These are phyloP conservation scores for Dorcoceras hygrometricum DNA, from an alignment of 257 asterid species.

Conservation along the genomic window DNA sequence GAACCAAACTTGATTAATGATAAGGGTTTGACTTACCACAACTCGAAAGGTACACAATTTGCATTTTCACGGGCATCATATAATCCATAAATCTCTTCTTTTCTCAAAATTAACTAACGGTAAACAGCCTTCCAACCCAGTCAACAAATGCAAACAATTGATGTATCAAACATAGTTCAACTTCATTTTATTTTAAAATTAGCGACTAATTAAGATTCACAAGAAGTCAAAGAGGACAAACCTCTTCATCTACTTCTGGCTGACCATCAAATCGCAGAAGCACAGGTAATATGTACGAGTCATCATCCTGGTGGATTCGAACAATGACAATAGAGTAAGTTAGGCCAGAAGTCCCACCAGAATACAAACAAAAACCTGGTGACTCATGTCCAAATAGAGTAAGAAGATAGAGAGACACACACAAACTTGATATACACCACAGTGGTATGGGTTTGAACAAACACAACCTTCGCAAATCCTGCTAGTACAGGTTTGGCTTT, in stretches of 20 bases:
- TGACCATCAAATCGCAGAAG: slow-evolving; percentile 87
- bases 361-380: background rate
- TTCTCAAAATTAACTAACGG: background rate
- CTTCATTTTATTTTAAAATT: slow-evolving; percentile 2
- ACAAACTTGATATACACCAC: background rate
- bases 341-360: background rate
- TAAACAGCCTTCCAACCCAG: background rate
- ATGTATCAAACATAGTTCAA: slow-evolving; percentile 1
- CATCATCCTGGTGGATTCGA: slow-evolving; percentile 66
- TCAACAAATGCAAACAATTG: background rate
- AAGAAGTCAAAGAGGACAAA: slow-evolving; percentile 27
- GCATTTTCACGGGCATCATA: background rate
- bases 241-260: slow-evolving; percentile 97
- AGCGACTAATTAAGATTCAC: background rate
- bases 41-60: background rate
- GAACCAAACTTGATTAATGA: background rate
- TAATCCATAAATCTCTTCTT: slow-evolving; percentile 1
- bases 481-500: slow-evolving; percentile 13
- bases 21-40: background rate
- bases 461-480: slow-evolving; percentile 3
- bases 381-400: slow-evolving; percentile 2
- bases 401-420: slow-evolving; percentile 17
- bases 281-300: slow-evolving; percentile 87
- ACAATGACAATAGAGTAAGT: slow-evolving; percentile 18
- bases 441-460: background rate